Conservation (phyloP, 2,329 filamentous ascomycete genomes). For the Fusarium sp. region DNA sequence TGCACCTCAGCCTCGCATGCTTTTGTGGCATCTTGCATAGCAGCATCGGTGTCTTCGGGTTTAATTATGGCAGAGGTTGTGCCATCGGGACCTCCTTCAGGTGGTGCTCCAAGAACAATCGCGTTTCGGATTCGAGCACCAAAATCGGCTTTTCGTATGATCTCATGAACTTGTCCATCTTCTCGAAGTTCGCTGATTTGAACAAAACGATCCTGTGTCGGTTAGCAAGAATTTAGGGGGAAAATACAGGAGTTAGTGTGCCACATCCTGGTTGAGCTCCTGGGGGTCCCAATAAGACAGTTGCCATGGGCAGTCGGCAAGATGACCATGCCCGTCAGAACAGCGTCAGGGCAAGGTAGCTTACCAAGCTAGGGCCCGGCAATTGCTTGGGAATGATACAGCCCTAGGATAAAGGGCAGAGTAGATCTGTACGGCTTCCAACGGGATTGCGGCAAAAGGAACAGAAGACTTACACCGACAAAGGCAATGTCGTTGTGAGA, state of each 20-base stretch:
- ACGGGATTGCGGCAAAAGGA: not conserved
- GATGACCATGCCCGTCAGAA: not conserved
- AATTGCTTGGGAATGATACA: not conserved
- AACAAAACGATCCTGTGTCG: constrained; percentile 75
- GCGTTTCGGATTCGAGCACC: constrained; percentile 82
- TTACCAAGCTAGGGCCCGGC: not conserved
- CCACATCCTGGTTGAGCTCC: constrained; percentile 13
- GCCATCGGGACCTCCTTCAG: constrained; percentile 45
- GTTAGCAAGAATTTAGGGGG: constrained; percentile 20
- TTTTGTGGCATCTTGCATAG: constrained; percentile 49
- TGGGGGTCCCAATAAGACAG: not conserved
- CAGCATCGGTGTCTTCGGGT: constrained; percentile 54
- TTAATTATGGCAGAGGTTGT: constrained; percentile 49
- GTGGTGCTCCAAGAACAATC: constrained; percentile 72
- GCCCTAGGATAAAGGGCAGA: not conserved
- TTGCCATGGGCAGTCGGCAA: not conserved
- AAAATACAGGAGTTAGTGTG: not conserved
- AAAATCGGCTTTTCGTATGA: constrained; percentile 84
- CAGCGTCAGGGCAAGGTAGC: not conserved
- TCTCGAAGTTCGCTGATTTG: constrained; percentile 80
- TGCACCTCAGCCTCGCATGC: constrained; percentile 9
- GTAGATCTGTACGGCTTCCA: not conserved
- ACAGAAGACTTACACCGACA: constrained; percentile 72
- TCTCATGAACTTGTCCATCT: constrained; percentile 76
- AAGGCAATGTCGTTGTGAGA: constrained; percentile 85